Percentiles rank a stretch among this genome's conserved stretches.
phyloP scores from a whole-genome alignment of 1,284 basidiomycete genomes.

The Inonotus hispidus region DNA sequence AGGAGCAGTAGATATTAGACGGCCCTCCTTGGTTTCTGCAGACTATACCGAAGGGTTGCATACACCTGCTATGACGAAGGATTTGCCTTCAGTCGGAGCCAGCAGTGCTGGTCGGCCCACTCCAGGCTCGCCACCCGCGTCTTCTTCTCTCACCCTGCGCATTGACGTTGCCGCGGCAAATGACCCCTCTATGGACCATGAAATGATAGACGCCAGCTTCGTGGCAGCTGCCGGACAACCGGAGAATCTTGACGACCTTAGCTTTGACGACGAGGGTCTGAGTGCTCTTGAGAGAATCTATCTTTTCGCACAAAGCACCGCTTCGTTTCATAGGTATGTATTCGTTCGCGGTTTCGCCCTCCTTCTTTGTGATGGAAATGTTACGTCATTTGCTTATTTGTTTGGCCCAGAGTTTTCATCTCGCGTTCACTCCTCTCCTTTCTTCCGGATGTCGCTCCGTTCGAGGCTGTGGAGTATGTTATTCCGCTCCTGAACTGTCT shows the following conservation, averaged over 20 bases:
- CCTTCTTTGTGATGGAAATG: background rate
- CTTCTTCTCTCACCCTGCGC: background rate
- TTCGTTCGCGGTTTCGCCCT: background rate
- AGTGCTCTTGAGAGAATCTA: constrained; percentile 91
- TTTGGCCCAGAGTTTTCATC: constrained; percentile 62
- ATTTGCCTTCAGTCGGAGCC: background rate
- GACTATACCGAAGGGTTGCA: constrained; percentile 1
- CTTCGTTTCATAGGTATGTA: constrained; percentile 64
- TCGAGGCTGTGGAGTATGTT: constrained; percentile 92
- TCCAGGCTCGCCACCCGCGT: background rate
- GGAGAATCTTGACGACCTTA: constrained; percentile 38
- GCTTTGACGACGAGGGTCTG: constrained; percentile 70
- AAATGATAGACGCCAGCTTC: constrained; percentile 23
- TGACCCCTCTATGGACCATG: constrained; percentile 21
- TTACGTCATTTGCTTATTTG: constrained; percentile 11
- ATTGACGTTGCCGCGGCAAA: constrained; percentile 15
- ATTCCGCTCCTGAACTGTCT: constrained; percentile 84
- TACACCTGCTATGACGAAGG: background rate
- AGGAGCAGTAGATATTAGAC: background rate
- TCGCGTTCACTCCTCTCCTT: constrained; percentile 72
- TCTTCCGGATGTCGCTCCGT: constrained; percentile 72
- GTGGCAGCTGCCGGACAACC: background rate
- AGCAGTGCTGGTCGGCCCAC: background rate
- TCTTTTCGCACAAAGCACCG: constrained; percentile 84
- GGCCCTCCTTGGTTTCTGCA: constrained; percentile 1